Percentiles rank a stretch among this genome's conserved stretches.
These are phyloP conservation scores for Brassica balearica DNA, from an alignment of 441 rosid genomes.

Conservation along the genomic window DNA sequence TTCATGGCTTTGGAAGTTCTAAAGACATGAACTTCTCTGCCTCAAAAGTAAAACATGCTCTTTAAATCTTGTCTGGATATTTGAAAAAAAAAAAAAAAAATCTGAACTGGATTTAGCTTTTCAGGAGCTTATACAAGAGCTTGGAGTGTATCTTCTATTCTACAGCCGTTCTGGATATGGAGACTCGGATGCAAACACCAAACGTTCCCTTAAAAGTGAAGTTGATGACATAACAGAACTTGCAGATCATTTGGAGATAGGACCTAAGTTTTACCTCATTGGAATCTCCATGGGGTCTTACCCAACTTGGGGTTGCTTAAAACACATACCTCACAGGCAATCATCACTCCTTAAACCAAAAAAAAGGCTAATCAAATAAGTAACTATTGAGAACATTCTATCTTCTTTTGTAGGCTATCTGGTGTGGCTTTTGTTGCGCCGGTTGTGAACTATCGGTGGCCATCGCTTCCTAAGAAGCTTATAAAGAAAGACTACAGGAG, in stretches of 20 bases:
- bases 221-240: constrained; percentile 60
- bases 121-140: constrained; percentile 60
- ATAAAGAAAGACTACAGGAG: constrained; percentile 57
- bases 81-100: background rate
- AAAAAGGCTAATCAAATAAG: background rate
- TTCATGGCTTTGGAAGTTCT: constrained; percentile 94
- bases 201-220: constrained; percentile 55
- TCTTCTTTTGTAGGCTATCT: constrained; percentile 53
- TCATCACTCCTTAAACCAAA: constrained; percentile 26
- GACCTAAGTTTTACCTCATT: constrained; percentile 59
- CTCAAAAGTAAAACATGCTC: constrained; percentile 55
- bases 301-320: constrained; percentile 68
- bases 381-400: background rate
- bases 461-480: constrained; percentile 57
- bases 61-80: constrained; percentile 1
- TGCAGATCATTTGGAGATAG: constrained; percentile 61
- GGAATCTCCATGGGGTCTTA: constrained; percentile 73
- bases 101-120: constrained; percentile 43
- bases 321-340: constrained; percentile 69
- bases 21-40: constrained; percentile 79
- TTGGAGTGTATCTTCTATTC: constrained; percentile 56
- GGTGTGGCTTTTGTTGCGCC: constrained; percentile 68
- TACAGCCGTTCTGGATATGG: constrained; percentile 74
- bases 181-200: constrained; percentile 56
- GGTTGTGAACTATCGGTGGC: constrained; percentile 64